phyloP scores from a whole-genome alignment of 306 rosid species.

The Acacia crassicarpa region DNA sequence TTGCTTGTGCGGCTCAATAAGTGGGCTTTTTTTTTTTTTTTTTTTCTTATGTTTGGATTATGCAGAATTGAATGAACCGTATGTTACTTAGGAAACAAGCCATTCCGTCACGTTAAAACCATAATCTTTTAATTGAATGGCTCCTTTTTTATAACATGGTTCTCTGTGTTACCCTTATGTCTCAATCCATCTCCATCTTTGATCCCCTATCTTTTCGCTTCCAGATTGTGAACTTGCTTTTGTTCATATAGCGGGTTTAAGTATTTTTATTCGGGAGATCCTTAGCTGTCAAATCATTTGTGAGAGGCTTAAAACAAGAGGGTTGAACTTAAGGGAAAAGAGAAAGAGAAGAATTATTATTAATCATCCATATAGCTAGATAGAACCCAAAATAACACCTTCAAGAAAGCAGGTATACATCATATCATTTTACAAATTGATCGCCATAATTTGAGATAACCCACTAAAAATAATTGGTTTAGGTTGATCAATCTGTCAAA shows the following conservation, averaged over 20 bases:
- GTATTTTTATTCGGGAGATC: not conserved
- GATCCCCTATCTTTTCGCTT: not conserved
- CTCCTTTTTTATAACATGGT: conserved; percentile 32
- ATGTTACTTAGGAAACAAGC: not conserved
- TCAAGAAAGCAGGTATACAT: conserved; percentile 16
- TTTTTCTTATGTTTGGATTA: not conserved
- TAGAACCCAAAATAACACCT: not conserved
- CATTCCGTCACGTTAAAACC: conserved; percentile 22
- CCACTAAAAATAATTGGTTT: conserved; percentile 39
- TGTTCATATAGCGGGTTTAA: not conserved
- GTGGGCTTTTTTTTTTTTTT: not conserved
- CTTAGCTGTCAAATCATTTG: not conserved
- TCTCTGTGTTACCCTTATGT: conserved; percentile 36
- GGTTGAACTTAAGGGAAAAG: not conserved
- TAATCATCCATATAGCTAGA: not conserved
- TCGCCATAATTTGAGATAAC: conserved; percentile 36
- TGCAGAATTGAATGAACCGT: conserved; percentile 4
- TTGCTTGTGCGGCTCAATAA: not conserved
- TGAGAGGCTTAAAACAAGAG: not conserved
- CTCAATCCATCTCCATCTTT: conserved; percentile 22
- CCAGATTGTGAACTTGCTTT: not conserved
- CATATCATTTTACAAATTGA: conserved; percentile 20
- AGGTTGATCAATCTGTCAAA: conserved; percentile 32
- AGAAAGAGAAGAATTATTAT: not conserved
- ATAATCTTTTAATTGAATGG: not conserved